phyloP scores from a whole-genome alignment of 306 rosid species.

The Quercus parvula region DNA sequence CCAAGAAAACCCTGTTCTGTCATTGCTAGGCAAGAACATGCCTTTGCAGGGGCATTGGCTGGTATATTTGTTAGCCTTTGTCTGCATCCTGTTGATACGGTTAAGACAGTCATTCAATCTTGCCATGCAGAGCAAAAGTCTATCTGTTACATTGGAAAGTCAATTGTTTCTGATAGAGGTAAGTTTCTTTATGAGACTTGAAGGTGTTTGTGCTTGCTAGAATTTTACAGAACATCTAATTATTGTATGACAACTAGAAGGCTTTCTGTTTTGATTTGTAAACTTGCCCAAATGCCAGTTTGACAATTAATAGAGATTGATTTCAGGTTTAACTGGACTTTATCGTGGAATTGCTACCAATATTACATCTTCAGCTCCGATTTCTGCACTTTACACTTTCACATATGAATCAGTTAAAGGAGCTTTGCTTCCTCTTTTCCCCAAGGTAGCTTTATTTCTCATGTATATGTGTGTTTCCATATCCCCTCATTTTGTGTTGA shows the following conservation, averaged over 20 bases:
- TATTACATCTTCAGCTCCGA: slow-evolving; percentile 88
- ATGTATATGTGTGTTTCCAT: slow-evolving; percentile 9
- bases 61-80: slow-evolving; percentile 90
- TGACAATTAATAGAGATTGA: slow-evolving; percentile 17
- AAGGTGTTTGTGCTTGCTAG: background rate
- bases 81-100: slow-evolving; percentile 91
- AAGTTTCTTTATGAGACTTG: slow-evolving; percentile 20
- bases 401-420: slow-evolving; percentile 92
- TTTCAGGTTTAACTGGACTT: slow-evolving; percentile 87
- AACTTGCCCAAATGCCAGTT: slow-evolving; percentile 14
- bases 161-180: slow-evolving; percentile 93
- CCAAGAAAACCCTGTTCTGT: slow-evolving; percentile 33
- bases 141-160: slow-evolving; percentile 67
- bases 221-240: slow-evolving; percentile 7
- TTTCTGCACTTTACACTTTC: slow-evolving; percentile 86
- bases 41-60: slow-evolving; percentile 94
- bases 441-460: slow-evolving; percentile 48
- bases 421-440: slow-evolving; percentile 77
- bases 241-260: slow-evolving; percentile 10
- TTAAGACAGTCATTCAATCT: slow-evolving; percentile 88
- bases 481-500: background rate
- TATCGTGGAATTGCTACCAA: slow-evolving; percentile 89
- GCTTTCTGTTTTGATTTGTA: slow-evolving; percentile 16
- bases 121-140: slow-evolving; percentile 69
- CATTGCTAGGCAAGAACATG: slow-evolving; percentile 76